Percentiles rank a stretch among this genome's conserved stretches.
phyloP scores from a whole-genome alignment of 805 yeast genomes.

The Yamadazyma olivae region DNA sequence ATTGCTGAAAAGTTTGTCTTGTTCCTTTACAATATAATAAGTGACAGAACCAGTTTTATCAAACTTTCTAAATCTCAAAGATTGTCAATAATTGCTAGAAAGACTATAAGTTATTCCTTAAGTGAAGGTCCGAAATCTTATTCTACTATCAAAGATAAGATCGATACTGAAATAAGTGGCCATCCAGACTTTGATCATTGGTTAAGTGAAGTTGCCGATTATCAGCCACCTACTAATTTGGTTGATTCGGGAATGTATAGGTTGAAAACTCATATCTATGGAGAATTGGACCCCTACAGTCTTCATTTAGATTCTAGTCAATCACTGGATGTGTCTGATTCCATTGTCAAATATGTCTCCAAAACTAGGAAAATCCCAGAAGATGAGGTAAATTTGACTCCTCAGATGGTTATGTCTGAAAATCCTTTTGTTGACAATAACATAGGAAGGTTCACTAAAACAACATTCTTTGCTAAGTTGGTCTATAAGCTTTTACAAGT shows the following conservation, averaged over 20 bases:
- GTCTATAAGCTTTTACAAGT: constrained; percentile 55
- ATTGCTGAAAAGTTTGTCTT: constrained; percentile 42
- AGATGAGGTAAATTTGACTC: constrained; percentile 47
- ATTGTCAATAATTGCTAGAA: constrained; percentile 26
- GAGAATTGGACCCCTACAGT: constrained; percentile 62
- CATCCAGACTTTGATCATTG: constrained; percentile 43
- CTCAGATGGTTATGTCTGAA: constrained; percentile 33
- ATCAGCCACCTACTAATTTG: constrained; percentile 57
- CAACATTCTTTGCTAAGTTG: constrained; percentile 52
- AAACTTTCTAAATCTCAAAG: constrained; percentile 23
- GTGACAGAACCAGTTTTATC: constrained; percentile 30
- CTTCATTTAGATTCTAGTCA: constrained; percentile 45
- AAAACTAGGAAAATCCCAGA: constrained; percentile 31
- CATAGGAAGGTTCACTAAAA: constrained; percentile 51
- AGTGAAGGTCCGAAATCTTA: constrained; percentile 53
- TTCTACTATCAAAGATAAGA: constrained; percentile 38
- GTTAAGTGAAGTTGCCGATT: constrained; percentile 61
- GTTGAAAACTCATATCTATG: constrained; percentile 54
- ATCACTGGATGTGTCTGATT: constrained; percentile 49
- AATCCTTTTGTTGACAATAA: constrained; percentile 31
- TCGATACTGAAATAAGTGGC: constrained; percentile 28
- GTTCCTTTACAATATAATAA: constrained; percentile 44
- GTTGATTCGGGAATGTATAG: constrained; percentile 63
- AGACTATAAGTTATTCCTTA: constrained; percentile 47
- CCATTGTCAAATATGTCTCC: constrained; percentile 44